phyloP scores from a whole-genome alignment of 257 asterid species.

The Parsonsia alboflavescens region DNA sequence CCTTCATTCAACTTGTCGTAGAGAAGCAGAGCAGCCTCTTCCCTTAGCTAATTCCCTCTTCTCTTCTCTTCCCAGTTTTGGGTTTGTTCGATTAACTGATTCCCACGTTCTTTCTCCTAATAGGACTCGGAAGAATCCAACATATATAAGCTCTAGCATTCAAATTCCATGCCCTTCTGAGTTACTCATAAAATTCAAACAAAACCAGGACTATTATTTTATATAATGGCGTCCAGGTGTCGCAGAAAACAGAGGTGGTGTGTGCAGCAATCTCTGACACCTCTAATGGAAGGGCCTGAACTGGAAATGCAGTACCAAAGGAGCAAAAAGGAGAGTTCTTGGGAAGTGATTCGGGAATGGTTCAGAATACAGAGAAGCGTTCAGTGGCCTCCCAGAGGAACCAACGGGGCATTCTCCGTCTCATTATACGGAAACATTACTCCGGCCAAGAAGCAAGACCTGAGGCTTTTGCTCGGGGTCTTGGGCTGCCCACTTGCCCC shows the following conservation, averaged over 20 bases:
- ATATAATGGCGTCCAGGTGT: conserved; percentile 36
- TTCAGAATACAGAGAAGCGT: conserved; percentile 41
- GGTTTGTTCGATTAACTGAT: too few relatives aligned
- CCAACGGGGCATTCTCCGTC: conserved; percentile 15
- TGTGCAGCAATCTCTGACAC: conserved; percentile 67
- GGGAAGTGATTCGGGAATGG: conserved; percentile 77
- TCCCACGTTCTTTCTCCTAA: not conserved
- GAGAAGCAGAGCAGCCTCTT: conserved; percentile 21
- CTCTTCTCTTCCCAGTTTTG: conserved; percentile 1
- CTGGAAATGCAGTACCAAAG: conserved; percentile 43
- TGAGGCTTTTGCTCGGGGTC: conserved; percentile 72
- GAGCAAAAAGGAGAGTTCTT: conserved; percentile 54
- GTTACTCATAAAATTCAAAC: not conserved
- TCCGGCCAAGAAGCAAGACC: conserved; percentile 49
- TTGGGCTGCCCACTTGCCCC: conserved; percentile 85
- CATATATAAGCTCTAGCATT: not conserved
- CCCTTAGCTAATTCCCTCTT: conserved; percentile 32
- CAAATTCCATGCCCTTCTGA: not conserved
- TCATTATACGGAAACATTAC: conserved; percentile 31
- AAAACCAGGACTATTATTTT: too few relatives aligned
- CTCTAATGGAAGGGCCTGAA: conserved; percentile 84
- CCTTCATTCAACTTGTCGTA: not conserved
- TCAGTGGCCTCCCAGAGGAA: conserved; percentile 11
- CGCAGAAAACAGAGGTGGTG: conserved; percentile 59
- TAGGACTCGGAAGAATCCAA: not conserved